Evolutionary conservation across 805 yeast genomes (phyloP).

Genomic region (Yarrowia phangngaensis): DNA sequence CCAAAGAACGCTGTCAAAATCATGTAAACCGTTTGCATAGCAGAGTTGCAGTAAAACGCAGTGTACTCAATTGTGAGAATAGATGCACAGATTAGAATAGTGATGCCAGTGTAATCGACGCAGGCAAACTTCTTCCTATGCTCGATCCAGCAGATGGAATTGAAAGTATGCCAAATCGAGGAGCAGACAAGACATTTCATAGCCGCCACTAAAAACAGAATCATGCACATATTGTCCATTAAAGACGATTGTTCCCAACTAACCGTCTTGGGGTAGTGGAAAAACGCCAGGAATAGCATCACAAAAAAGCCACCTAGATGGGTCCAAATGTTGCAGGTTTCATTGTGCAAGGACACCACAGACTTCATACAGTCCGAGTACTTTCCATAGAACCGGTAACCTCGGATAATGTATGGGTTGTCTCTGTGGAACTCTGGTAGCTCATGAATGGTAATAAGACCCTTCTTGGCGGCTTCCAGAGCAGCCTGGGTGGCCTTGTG

Average conservation of each 20-base stretch:
- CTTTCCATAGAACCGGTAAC: slow-evolving; percentile 75
- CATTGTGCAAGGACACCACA: slow-evolving; percentile 70
- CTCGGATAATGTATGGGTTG: slow-evolving; percentile 75
- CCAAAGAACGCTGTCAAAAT: slow-evolving; percentile 65
- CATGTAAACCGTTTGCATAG: slow-evolving; percentile 50
- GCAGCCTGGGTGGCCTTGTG: slow-evolving; percentile 30
- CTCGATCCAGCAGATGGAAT: slow-evolving; percentile 61
- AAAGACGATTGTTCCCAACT: slow-evolving; percentile 36
- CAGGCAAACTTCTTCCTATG: slow-evolving; percentile 79
- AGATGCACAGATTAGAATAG: slow-evolving; percentile 83
- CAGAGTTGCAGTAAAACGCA: slow-evolving; percentile 59
- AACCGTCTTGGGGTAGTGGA: slow-evolving; percentile 61
- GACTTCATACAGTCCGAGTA: slow-evolving; percentile 59
- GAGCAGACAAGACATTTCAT: slow-evolving; percentile 75
- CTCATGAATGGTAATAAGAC: slow-evolving; percentile 74
- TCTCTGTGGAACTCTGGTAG: slow-evolving; percentile 92
- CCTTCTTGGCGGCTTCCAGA: slow-evolving; percentile 35
- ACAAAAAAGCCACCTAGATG: slow-evolving; percentile 68
- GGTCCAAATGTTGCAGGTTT: slow-evolving; percentile 90
- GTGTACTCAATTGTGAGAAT: slow-evolving; percentile 82
- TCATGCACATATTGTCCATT: slow-evolving; percentile 51
- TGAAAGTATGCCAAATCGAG: slow-evolving; percentile 86
- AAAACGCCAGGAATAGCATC: slow-evolving; percentile 53
- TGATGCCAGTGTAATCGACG: slow-evolving; percentile 91
- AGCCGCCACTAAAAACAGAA: slow-evolving; percentile 66